Percentiles rank a stretch among this genome's conserved stretches.
Evolutionary conservation across 805 yeast genomes (phyloP).

Genomic region (Ogataea ramenticola): DNA sequence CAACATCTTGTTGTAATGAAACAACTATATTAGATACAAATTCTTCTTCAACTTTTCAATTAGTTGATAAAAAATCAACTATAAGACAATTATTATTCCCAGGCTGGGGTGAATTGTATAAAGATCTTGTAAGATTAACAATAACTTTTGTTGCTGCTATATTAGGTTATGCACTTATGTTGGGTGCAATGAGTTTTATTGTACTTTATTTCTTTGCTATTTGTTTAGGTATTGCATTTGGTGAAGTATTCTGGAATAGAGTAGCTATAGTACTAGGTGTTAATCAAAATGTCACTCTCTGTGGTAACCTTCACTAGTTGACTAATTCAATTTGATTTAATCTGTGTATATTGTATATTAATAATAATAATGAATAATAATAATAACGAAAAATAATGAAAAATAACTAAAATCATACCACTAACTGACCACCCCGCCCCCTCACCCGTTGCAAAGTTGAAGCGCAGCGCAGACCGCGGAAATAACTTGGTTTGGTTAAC

Average conservation of each 20-base stretch:
- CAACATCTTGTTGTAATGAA: too few relatives aligned
- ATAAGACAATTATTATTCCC: conserved; percentile 26
- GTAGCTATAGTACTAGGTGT: conserved; percentile 33
- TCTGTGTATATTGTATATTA: too few relatives aligned
- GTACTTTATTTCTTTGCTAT: conserved; percentile 67
- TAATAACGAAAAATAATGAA: too few relatives aligned
- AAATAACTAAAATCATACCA: too few relatives aligned
- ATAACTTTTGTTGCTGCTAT: conserved; percentile 56
- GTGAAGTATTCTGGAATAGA: conserved; percentile 64
- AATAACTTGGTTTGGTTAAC: too few relatives aligned
- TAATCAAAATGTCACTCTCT: conserved; percentile 26
- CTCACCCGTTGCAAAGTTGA: too few relatives aligned
- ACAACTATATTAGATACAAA: too few relatives aligned
- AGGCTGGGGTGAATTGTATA: conserved; percentile 28
- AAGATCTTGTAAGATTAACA: conserved; percentile 50
- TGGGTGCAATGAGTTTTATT: conserved; percentile 69
- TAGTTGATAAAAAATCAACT: conserved; percentile 11
- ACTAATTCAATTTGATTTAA: too few relatives aligned
- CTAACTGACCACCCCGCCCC: too few relatives aligned
- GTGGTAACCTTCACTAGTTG: conserved; percentile 20
- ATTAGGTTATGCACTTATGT: conserved; percentile 67
- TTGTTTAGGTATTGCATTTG: conserved; percentile 59
- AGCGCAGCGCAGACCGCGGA: too few relatives aligned
- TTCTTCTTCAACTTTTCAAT: too few relatives aligned
- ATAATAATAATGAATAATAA: too few relatives aligned